Evolutionary conservation across 2,329 filamentous ascomycete genomes (phyloP).

Genomic region (Penicillium sp.): DNA sequence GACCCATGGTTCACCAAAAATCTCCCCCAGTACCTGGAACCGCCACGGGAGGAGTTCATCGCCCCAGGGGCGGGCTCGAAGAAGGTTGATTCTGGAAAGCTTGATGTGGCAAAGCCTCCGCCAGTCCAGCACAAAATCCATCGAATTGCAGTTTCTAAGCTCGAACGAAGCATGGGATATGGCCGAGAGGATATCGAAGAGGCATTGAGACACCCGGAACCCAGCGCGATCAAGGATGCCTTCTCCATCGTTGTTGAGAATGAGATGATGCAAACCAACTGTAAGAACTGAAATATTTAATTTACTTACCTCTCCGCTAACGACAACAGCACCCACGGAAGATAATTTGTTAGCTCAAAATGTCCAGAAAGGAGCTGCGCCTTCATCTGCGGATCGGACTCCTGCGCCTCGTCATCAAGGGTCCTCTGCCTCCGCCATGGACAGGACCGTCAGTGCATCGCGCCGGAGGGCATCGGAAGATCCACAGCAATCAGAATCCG

Average conservation of each 20-base stretch:
- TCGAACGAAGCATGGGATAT: conserved; percentile 98
- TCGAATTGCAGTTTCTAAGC: conserved; percentile 87
- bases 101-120: conserved; percentile 74
- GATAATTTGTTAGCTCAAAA: conserved; percentile 33
- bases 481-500: conserved; percentile 26
- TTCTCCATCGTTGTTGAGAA: conserved; percentile 98
- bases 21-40: conserved; percentile 80
- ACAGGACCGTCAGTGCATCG: conserved; percentile 28
- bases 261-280: conserved; percentile 92
- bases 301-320: conserved; percentile 6
- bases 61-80: conserved; percentile 93
- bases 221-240: conserved; percentile 97
- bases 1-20: conserved; percentile 93
- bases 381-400: conserved; percentile 32
- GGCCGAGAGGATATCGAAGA: conserved; percentile 93
- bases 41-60: conserved; percentile 85
- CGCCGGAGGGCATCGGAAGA: conserved; percentile 28
- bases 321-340: conserved; percentile 36
- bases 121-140: conserved; percentile 87
- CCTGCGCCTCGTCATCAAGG: conserved; percentile 24
- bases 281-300: conserved; percentile 56
- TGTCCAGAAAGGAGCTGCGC: conserved; percentile 24
- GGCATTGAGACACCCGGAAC: conserved; percentile 85
- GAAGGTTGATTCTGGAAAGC: conserved; percentile 77
- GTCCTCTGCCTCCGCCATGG: conserved; percentile 20